Percentiles rank a stretch among this genome's conserved stretches.
These are phyloP conservation scores for Omphalea diandra DNA, from an alignment of 441 rosid species.

Conservation along the genomic window DNA sequence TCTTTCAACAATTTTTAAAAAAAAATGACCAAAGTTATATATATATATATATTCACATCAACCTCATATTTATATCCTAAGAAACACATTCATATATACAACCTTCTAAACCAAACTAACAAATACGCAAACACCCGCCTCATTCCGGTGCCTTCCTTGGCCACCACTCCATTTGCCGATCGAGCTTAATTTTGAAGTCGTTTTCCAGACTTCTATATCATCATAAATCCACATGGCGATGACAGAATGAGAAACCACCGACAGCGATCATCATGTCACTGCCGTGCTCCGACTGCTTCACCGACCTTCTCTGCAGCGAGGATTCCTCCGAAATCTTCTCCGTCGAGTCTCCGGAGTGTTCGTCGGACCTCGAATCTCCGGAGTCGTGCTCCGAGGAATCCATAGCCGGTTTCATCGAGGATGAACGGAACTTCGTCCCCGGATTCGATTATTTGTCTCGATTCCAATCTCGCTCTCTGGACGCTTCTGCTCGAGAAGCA, in stretches of 20 bases:
- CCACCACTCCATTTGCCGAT: too few relatives aligned
- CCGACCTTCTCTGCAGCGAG: slow-evolving; percentile 75
- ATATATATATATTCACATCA: slow-evolving; percentile 1
- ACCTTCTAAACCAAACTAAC: slow-evolving; percentile 8
- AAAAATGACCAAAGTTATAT: slow-evolving; percentile 1
- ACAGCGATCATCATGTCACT: slow-evolving; percentile 49
- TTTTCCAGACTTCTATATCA: neutral
- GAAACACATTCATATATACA: neutral
- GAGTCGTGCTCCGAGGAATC: slow-evolving; percentile 54
- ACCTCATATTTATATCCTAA: slow-evolving; percentile 65
- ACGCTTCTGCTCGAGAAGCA: slow-evolving; percentile 78
- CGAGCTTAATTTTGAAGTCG: neutral
- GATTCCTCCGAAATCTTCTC: slow-evolving; percentile 57
- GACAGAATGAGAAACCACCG: slow-evolving; percentile 41
- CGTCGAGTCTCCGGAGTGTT: slow-evolving; percentile 64
- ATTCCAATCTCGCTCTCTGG: slow-evolving; percentile 66
- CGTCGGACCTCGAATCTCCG: slow-evolving; percentile 59
- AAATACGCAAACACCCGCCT: neutral
- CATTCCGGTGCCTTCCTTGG: slow-evolving; percentile 10
- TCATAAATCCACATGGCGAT: slow-evolving; percentile 16
- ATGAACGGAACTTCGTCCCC: slow-evolving; percentile 77
- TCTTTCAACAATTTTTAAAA: too few relatives aligned
- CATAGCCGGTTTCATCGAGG: slow-evolving; percentile 65
- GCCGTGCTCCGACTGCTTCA: slow-evolving; percentile 49
- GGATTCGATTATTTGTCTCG: slow-evolving; percentile 82